Evolutionary conservation across 2,329 filamentous ascomycete genomes (phyloP), one percentile per base, ranked within the genome.

Genomic region (Juglanconis oblonga): DNA sequence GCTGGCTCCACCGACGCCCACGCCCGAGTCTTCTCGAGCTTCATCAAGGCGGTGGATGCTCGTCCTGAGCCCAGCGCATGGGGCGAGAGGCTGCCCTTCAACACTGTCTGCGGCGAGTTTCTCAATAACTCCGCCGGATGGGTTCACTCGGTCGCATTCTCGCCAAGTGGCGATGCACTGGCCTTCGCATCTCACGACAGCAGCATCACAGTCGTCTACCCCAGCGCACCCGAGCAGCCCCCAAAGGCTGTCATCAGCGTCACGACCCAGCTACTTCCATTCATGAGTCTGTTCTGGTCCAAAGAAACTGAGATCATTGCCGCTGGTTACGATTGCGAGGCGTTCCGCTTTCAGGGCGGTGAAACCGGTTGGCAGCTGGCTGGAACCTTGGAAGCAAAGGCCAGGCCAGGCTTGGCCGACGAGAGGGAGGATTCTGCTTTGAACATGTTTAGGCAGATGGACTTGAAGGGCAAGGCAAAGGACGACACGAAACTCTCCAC

Each of bases 391-490:
- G 93, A 97, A 77, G 79, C 80, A 52, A 92, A 93, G 76, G 81
- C 84, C 53, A 78, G 82, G 5, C 79, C 82, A 33, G 88, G 84
- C 47, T 73, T 81, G 58, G 87, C 83, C 60, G 84, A 85, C 58
- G 79, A 80, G 61, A 84, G 89, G 36, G 95, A 98, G 76, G 95
- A 98, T 74, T 95, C 90, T 65, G 95, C 95, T 31, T 80, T 97
- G 73, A 97, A 98, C 76, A 97, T 98, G 92, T 99, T 99, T 79
- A 87, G 87, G 70, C 93, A 97, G 79, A 98, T 99, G 95, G 95
- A 99, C 76, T 82, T 99, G 66, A 97, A 95, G 82, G 95, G 95
- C 64, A 96, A 96, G 77, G 80, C 82, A 58, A 91, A 91, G 72
- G 92, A 96, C 70, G 93, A 98, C 73, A 97, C 93, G 4, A 91